phyloP scores from a whole-genome alignment of 352 stramenopile genomes.

The Phytophthora aleatoria region DNA sequence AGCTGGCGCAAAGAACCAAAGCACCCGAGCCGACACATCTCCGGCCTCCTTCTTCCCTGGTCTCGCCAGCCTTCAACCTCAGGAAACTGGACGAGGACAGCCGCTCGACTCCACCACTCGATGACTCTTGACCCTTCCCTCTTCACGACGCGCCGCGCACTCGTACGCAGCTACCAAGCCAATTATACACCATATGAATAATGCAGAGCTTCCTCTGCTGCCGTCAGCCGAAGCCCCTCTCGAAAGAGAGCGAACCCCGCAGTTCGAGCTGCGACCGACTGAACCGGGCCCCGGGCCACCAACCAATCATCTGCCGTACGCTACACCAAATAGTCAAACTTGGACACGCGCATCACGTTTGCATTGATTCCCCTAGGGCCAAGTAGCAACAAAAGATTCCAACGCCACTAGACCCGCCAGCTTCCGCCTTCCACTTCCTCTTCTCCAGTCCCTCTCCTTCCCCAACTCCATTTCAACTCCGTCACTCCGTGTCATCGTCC shows the following conservation, averaged over 20 bases:
- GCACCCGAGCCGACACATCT: conserved; percentile 18
- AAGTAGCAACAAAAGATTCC: conserved; percentile 26
- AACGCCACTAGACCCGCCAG: conserved; percentile 28
- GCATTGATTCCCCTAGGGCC: conserved; percentile 31
- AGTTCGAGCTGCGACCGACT: conserved; percentile 27
- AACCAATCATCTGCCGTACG: conserved; percentile 32
- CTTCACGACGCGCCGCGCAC: conserved; percentile 7
- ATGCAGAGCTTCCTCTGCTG: conserved; percentile 37
- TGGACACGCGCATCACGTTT: conserved; percentile 20
- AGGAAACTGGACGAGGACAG: conserved; percentile 26
- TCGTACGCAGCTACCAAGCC: conserved; percentile 22
- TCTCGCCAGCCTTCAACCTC: conserved; percentile 28
- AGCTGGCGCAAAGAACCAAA: conserved; percentile 35
- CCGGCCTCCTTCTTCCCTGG: conserved; percentile 6
- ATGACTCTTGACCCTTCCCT: conserved; percentile 30
- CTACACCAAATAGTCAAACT: conserved; percentile 35
- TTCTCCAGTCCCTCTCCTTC: conserved; percentile 31
- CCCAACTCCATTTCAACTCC: conserved; percentile 9
- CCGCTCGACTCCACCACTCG: conserved; percentile 28
- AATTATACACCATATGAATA: conserved; percentile 48
- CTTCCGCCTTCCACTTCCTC: conserved; percentile 29
- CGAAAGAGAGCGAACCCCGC: conserved; percentile 17
- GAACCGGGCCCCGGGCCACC: conserved; percentile 11
- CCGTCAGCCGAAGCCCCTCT: conserved; percentile 22
- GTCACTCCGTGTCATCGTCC: conserved; percentile 28